Evolutionary conservation across 2,329 filamentous ascomycete species (phyloP).

Genomic region (Pyrenophora graminea): DNA sequence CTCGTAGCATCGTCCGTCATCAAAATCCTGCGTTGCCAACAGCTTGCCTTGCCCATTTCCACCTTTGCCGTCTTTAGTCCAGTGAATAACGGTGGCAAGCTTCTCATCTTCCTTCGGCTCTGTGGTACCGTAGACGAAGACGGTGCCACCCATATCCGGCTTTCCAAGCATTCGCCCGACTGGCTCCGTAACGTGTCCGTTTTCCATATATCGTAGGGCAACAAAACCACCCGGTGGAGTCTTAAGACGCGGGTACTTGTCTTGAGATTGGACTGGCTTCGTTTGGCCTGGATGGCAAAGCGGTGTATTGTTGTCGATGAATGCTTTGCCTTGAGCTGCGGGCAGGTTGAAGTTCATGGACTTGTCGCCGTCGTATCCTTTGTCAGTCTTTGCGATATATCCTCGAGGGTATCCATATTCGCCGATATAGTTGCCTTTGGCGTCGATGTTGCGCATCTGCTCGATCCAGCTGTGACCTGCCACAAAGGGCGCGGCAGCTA

Average conservation of each 20-base stretch:
- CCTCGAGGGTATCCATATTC: constrained; percentile 75
- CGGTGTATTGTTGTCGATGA: constrained; percentile 56
- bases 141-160: constrained; percentile 50
- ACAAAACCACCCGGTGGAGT: constrained; percentile 55
- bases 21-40: constrained; percentile 77
- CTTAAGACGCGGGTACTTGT: constrained; percentile 65
- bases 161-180: constrained; percentile 46
- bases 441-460: constrained; percentile 69
- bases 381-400: constrained; percentile 62
- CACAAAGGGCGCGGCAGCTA: constrained; percentile 24
- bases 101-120: constrained; percentile 59
- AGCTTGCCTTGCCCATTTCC: constrained; percentile 79
- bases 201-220: constrained; percentile 57
- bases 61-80: constrained; percentile 79
- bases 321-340: constrained; percentile 49
- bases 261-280: constrained; percentile 56
- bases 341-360: constrained; percentile 62
- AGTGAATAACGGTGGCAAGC: constrained; percentile 70
- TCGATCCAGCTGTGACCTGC: constrained; percentile 79
- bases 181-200: constrained; percentile 55
- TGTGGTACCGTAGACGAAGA: constrained; percentile 57
- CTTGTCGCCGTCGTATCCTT: constrained; percentile 60
- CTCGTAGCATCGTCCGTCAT: constrained; percentile 91
- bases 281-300: constrained; percentile 70
- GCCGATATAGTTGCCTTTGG: constrained; percentile 74